Evolutionary conservation across 1,139 yeast species (phyloP).

Genomic region (Trichomonascaceae sp.): DNA sequence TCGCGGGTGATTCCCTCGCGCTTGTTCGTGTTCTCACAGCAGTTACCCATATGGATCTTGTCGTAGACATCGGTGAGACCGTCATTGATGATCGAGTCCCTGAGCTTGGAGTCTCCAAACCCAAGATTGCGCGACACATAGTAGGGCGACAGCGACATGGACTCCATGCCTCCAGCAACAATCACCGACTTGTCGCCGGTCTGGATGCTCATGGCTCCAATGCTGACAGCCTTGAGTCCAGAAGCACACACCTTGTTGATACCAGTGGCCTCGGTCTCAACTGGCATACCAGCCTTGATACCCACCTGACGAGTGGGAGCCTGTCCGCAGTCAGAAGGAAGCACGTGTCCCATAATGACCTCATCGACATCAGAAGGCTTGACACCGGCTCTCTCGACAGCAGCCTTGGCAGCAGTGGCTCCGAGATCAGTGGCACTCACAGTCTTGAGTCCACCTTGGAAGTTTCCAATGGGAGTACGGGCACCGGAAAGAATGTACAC

Average conservation of each 20-base stretch:
- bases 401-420: constrained; percentile 41
- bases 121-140: constrained; percentile 30
- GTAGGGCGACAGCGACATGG: constrained; percentile 48
- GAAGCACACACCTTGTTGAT: constrained; percentile 52
- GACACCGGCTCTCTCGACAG: constrained; percentile 40
- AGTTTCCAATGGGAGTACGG: constrained; percentile 48
- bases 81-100: constrained; percentile 44
- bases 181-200: constrained; percentile 42
- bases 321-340: constrained; percentile 48
- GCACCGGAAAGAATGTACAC: constrained; percentile 44
- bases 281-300: constrained; percentile 44
- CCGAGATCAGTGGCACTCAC: constrained; percentile 43
- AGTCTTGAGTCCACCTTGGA: constrained; percentile 41
- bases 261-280: constrained; percentile 40
- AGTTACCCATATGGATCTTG: constrained; percentile 45
- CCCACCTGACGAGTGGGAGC: constrained; percentile 56
- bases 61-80: constrained; percentile 46
- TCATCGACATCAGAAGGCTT: constrained; percentile 40
- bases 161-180: constrained; percentile 52
- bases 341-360: constrained; percentile 43
- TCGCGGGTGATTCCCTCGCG: constrained; percentile 41
- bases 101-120: constrained; percentile 37
- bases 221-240: constrained; percentile 42
- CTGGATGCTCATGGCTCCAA: constrained; percentile 43
- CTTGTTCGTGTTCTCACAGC: constrained; percentile 49